Evolutionary conservation across 2,329 filamentous ascomycete genomes (phyloP).

Genomic region (Pestalotiopsis sp.): DNA sequence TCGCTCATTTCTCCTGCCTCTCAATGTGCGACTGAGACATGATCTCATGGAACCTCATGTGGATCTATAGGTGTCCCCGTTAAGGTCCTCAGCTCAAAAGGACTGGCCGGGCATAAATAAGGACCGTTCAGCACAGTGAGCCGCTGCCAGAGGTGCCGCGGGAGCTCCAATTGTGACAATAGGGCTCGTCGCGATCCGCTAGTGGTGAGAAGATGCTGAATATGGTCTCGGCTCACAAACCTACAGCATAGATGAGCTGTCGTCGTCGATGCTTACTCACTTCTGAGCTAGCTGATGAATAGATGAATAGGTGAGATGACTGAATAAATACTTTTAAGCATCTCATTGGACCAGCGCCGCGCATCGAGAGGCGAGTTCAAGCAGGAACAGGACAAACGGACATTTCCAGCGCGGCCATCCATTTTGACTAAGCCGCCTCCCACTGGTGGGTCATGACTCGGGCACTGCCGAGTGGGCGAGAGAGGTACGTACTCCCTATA

Average conservation of each 20-base stretch:
- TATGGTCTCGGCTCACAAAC: no score
- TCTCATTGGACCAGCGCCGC: not conserved
- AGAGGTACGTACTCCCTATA: not conserved
- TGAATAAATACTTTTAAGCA: not conserved
- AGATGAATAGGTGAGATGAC: not conserved
- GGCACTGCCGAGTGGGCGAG: not conserved
- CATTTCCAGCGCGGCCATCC: not conserved
- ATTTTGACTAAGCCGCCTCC: not conserved
- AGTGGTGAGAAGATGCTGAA: no score
- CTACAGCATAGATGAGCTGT: no score
- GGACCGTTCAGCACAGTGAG: not conserved
- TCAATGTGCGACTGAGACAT: conserved; percentile 6
- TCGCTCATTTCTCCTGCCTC: conserved; percentile 28
- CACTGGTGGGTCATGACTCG: not conserved
- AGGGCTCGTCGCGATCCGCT: not conserved
- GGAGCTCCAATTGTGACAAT: no score
- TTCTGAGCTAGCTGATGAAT: not conserved
- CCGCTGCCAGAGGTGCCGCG: not conserved
- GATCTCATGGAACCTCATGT: not conserved
- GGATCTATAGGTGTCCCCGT: not conserved
- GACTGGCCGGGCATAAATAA: not conserved
- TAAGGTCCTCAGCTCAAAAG: not conserved
- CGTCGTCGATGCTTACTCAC: not conserved
- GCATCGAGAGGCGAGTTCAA: not conserved
- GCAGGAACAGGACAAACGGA: not conserved